Percentiles rank a stretch among this genome's conserved stretches.
Evolutionary conservation across 768 basidiomycete genomes (phyloP).

Genomic region (Suillus luteus): DNA sequence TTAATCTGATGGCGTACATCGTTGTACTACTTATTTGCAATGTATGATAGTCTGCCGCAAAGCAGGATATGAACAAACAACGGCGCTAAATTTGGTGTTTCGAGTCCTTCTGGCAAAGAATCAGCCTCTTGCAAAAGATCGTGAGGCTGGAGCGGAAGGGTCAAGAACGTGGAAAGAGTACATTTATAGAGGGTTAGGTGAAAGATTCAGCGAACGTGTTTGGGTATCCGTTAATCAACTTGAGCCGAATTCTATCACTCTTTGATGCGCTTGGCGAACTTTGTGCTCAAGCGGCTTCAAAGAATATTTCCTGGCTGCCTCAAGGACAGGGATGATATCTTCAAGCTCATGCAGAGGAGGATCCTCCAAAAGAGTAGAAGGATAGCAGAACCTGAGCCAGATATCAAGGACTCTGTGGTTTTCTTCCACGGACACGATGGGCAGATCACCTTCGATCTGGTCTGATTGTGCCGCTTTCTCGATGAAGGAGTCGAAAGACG

Average conservation of each 20-base stretch:
- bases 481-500: conserved; percentile 38
- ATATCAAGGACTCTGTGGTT: conserved; percentile 15
- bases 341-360: conserved; percentile 6
- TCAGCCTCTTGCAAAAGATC: too few species aligned
- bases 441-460: conserved; percentile 12
- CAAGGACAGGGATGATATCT: conserved; percentile 10
- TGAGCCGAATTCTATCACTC: too few species aligned
- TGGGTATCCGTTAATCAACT: too few species aligned
- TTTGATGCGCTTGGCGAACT: conserved; percentile 20
- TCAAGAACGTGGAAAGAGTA: background rate
- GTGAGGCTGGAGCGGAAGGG: background rate
- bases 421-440: conserved; percentile 13
- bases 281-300: conserved; percentile 12
- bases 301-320: conserved; percentile 12
- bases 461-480: conserved; percentile 21
- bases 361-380: conserved; percentile 15
- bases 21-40: background rate
- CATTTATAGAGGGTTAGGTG: background rate
- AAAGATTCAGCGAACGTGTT: too few species aligned
- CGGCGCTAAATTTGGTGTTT: too few species aligned
- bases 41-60: background rate
- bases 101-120: too few species aligned
- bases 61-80: background rate
- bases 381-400: conserved; percentile 18
- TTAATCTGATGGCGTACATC: background rate